Evolutionary conservation across 129 eudicot species (phyloP), one percentile per base, ranked within the genome.

Genomic region (Flaveria brownii): DNA sequence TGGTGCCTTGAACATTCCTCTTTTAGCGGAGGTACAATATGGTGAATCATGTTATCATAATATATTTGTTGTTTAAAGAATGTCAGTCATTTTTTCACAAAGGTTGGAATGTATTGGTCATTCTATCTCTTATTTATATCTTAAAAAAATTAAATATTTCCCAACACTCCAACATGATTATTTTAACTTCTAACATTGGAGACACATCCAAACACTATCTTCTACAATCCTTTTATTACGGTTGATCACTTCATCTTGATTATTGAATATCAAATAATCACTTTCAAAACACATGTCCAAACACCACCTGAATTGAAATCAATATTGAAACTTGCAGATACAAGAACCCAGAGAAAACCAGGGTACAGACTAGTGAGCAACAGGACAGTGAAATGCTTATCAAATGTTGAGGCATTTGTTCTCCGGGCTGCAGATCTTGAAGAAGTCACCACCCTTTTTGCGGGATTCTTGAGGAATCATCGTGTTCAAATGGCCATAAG

Each of bases 1-100:
- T 89, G 96, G 93, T 89, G 91, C 85, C 93, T 92, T 46, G 97
- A 92, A 76, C 88, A 78, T 77, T 89, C 96, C 66, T 82, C 84
- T 54, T 75, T 83, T 55, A 83, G 85, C 47, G 86, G 73, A 86
- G 94, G 94, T 88, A 80, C 57, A 17, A 36, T 4, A 14, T 45
- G 49, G 1, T 45, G 4, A 47, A 18, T 42, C 67, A 52, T 36
- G 64, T 61, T 61, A 2, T 61, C 41, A 12, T 25, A 61, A 33
- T 33, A 4, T 33, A 33, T 33, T 33, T 33, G 39, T 33, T 33
- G 39, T 33, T 4, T 33, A 33, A 33, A 28, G 13, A 45, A 43
- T 43, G 47, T 43, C 2, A 28, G 4, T 28, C 33, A 0, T 28
- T 28, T 33, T 33, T 30, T 0, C 36, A 30, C 36, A 30, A 30